These are phyloP conservation scores for Colletotrichum sp. DNA, from an alignment of 2,329 filamentous ascomycete species.

Conservation along the genomic window DNA sequence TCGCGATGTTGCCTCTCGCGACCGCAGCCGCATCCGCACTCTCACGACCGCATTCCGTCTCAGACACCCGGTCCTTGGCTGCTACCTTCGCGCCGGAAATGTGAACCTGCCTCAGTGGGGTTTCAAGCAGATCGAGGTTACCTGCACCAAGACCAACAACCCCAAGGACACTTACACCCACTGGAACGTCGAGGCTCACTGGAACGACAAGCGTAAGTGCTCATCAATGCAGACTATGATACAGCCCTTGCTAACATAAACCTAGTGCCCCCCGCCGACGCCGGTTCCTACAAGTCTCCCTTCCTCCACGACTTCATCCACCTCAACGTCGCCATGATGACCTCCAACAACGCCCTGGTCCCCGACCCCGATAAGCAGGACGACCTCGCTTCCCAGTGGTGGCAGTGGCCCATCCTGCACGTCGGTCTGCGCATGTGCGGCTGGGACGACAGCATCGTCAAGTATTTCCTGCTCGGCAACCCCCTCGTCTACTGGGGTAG, in stretches of 20 bases:
- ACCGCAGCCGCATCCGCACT: conserved; percentile 85
- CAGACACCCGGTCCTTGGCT: conserved; percentile 80
- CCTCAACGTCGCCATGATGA: conserved; percentile 99
- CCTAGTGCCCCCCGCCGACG: conserved; percentile 83
- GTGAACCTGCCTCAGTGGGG: conserved; percentile 98
- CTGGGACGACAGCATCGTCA: conserved; percentile 94
- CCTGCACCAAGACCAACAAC: conserved; percentile 92
- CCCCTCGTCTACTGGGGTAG: conserved; percentile 96
- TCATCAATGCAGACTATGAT: not conserved
- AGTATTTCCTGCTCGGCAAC: conserved; percentile 98
- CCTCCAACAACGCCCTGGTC: conserved; percentile 97
- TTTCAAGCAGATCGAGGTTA: conserved; percentile 99
- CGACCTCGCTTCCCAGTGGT: conserved; percentile 93
- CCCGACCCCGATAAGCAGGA: conserved; percentile 99
- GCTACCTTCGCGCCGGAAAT: conserved; percentile 94
- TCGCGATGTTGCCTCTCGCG: conserved; percentile 84
- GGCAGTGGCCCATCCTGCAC: conserved; percentile 97
- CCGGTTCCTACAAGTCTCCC: conserved; percentile 92
- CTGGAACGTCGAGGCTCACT: conserved; percentile 97
- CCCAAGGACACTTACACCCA: conserved; percentile 94
- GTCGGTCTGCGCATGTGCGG: conserved; percentile 98
- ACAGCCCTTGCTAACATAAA: conserved; percentile 33
- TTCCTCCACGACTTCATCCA: conserved; percentile 98
- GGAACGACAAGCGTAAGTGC: conserved; percentile 86
- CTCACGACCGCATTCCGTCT: conserved; percentile 93